Base-by-base conservation (phyloP, 306 rosid genomes). In the Styphnolobium japonicum region DNA sequence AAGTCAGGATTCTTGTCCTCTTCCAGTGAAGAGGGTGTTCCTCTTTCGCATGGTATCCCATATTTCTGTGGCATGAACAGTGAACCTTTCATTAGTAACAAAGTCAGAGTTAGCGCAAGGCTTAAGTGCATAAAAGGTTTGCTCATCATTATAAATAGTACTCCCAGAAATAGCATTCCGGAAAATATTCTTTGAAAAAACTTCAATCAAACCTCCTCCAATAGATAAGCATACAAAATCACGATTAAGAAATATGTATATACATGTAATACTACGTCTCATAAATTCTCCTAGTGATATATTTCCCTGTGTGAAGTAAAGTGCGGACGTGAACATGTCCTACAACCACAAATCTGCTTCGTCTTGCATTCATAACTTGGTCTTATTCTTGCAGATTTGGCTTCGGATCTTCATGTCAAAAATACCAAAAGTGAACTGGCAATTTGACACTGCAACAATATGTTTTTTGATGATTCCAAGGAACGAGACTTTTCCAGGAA, bases 401-500 rank as follows among this genome's bases (percentile, higher is more conserved):
- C n/a, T 71, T 31, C 31, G 62, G 69, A 92, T 72, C 89, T 81
- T 81, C 75, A 90, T n/a, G 8, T 67, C 49, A 0, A 70, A 66
- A 55, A 90, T 0, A 34, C 83, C 83, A 48, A 89, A 2, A 10
- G 62, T 77, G 69, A 90, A 76, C 8, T 77, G 83, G 46, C 97
- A 92, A 7, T 49, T 60, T 1, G 97, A 92, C 19, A 34, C 5
- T 1, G 93, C 92, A 6, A 81, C 78, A 14, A 52, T 82, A 61
- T 92, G 92, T 46, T 80, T 90, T 67, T 71, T 90, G n/a, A 88
- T 77, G 34, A 92, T 29, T 6, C 93, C 93, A n/a, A 92, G 85
- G 45, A 88, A 75, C 11, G 76, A 48, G 19, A 89, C 69, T 76
- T 18, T 87, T 0, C 95, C 97, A 3, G 93, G 95, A 66, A 92